These are phyloP conservation scores for Hanseniaspora occidentalis DNA, from an alignment of 805 yeast genomes.

Conservation along the genomic window DNA sequence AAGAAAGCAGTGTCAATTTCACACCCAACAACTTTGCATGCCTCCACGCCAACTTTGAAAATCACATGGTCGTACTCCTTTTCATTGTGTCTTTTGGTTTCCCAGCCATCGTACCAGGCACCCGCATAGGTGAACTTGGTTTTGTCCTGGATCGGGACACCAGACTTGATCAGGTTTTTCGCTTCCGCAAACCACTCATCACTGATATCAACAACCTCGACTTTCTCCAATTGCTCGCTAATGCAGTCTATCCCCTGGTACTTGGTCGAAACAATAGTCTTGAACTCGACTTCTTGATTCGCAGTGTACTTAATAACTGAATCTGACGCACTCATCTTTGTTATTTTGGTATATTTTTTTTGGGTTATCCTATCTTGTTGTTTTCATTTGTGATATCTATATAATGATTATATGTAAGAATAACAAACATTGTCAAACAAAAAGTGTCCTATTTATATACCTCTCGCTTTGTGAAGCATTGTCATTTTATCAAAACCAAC, in stretches of 20 bases:
- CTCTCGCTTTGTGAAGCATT: too few relatives aligned
- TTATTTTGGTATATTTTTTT: background rate
- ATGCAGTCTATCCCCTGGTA: slow-evolving; percentile 46
- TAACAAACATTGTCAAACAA: too few relatives aligned
- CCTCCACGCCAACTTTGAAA: slow-evolving; percentile 67
- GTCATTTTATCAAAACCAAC: too few relatives aligned
- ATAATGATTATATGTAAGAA: too few relatives aligned
- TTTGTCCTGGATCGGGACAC: slow-evolving; percentile 69
- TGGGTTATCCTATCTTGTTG: background rate
- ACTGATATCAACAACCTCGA: slow-evolving; percentile 51
- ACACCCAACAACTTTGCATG: slow-evolving; percentile 64
- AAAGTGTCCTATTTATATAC: too few relatives aligned
- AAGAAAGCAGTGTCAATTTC: slow-evolving; percentile 92
- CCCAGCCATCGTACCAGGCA: slow-evolving; percentile 99
- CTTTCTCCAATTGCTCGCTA: slow-evolving; percentile 68
- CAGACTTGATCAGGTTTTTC: slow-evolving; percentile 69
- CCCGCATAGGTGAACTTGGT: slow-evolving; percentile 73
- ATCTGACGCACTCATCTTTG: slow-evolving; percentile 4
- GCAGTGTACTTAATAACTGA: slow-evolving; percentile 1
- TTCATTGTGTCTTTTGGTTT: slow-evolving; percentile 85
- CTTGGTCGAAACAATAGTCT: slow-evolving; percentile 8
- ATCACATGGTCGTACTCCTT: slow-evolving; percentile 82
- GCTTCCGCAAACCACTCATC: slow-evolving; percentile 98
- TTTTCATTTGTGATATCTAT: slow-evolving; percentile 2
- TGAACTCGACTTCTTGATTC: slow-evolving; percentile 10